Base-by-base conservation (phyloP, 331 rosid genomes). In the Quercus lobata region DNA sequence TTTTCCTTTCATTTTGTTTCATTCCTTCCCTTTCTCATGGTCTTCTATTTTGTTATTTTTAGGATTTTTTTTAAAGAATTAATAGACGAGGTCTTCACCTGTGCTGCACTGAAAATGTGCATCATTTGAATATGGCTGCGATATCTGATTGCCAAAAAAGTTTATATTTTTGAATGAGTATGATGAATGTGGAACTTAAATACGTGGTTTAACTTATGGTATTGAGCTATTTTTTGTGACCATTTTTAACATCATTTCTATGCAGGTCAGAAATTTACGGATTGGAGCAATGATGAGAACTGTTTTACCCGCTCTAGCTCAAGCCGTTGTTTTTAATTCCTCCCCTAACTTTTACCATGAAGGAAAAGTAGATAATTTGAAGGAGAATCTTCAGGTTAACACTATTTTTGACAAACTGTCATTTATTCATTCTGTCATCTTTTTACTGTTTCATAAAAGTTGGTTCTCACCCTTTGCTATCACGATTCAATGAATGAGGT, bases 281-380 rank as follows among this genome's bases (percentile, higher is more conserved):
- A 92, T 89, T 80, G 98, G 98, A 78, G 98, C 97, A 78, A 92
- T 94, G 98, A 85, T 91, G 80, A 86, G 87, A 89, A 94, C 97
- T 82, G 91, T 94, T 80, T 89, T 94, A 79, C 97, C 97, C 74
- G 92, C 97, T n/a, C 82, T 94, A 81, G 94, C 97, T 66, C 98
- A 92, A 76, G 97, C 98, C 55, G 89, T 92, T 85, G 79, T 89
- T 35, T 81, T 92, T 87, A 87, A 86, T 82, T 94, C 92, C 61
- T 73, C 75, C 60, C 82, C 84, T 76, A 76, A 81, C 82, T 75
- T 76, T 72, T 77, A 46, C 75, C 78, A 69, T 63, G 90, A 84
- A 86, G 89, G 86, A 86, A 86, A 78, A 12, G 73, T 78, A 56
- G 97, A 84, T 49, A 87, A 78, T 84, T 69, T 86, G 83, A 92